phyloP scores from a whole-genome alignment of 345 rosid genomes.

The Firmiana major region DNA sequence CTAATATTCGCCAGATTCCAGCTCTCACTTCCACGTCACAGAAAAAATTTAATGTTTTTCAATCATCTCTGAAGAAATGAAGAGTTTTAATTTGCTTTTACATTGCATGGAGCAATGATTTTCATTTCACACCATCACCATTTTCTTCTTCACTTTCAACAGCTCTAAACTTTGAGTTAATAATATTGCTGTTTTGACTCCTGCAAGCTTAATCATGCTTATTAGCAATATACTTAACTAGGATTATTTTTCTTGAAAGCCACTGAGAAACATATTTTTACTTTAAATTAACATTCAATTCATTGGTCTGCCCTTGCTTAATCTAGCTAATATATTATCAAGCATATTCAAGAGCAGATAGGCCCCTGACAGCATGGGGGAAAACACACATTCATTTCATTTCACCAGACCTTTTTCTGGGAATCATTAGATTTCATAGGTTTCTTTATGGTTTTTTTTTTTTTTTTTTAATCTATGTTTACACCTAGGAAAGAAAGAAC shows the following conservation, averaged over 20 bases:
- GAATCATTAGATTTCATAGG: constrained; percentile 8
- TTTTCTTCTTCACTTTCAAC: neutral
- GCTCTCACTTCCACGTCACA: neutral
- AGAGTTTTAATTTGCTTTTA: neutral
- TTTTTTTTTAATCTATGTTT: neutral
- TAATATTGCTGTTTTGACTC: neutral
- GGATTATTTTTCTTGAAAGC: neutral
- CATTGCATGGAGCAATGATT: neutral
- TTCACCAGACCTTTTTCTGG: neutral
- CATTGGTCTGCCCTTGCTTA: neutral
- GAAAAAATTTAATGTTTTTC: neutral
- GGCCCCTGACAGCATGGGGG: neutral
- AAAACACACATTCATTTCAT: neutral
- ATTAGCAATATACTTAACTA: constrained; percentile 7
- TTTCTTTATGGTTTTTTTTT: neutral
- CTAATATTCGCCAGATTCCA: neutral
- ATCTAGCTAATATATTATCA: neutral
- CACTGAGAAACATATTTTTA: neutral
- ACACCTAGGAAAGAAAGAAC: too few species aligned
- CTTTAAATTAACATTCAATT: neutral
- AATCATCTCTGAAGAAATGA: neutral
- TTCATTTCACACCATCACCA: neutral
- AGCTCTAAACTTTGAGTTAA: neutral
- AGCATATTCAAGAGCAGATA: neutral
- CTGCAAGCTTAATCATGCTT: neutral